Percentiles rank a stretch among this genome's conserved stretches.
These are phyloP conservation scores for Cercospora nicotianae DNA, from an alignment of 2,329 filamentous ascomycete species.

Conservation along the genomic window DNA sequence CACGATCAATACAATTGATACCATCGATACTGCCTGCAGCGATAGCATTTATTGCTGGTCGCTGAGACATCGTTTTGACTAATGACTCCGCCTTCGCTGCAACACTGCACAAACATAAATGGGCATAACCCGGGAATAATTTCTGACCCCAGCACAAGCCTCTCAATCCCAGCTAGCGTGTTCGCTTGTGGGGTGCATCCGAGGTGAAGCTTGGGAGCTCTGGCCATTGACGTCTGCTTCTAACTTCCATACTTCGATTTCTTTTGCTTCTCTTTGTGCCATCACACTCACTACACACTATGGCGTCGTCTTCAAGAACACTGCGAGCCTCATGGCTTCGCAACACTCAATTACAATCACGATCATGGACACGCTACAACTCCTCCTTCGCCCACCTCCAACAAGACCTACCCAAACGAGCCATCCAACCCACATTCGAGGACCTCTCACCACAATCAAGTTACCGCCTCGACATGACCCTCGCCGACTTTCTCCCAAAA, in stretches of 20 bases:
- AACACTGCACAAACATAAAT: background rate
- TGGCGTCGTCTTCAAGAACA: conserved; percentile 3
- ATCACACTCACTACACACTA: background rate
- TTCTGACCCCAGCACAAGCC: background rate
- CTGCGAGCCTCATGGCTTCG: conserved; percentile 30
- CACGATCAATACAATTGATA: background rate
- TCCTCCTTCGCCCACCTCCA: conserved; percentile 45
- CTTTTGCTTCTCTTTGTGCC: background rate
- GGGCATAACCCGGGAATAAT: conserved; percentile 1
- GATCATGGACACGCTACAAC: conserved; percentile 23
- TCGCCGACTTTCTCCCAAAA: conserved; percentile 26
- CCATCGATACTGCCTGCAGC: no score
- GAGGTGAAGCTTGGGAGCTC: conserved; percentile 5
- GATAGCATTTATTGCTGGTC: no score
- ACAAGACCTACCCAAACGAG: conserved; percentile 50
- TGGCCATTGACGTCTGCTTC: conserved; percentile 4
- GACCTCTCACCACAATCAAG: conserved; percentile 53
- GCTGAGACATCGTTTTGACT: no score
- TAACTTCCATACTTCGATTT: background rate
- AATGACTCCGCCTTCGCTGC: no score
- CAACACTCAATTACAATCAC: background rate
- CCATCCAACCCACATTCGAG: conserved; percentile 54
- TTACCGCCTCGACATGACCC: conserved; percentile 23
- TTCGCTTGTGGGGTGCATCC: background rate
- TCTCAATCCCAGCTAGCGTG: background rate